Percentiles rank a stretch among this genome's conserved stretches.
Conservation (phyloP, 78 protist species). For the Dictyostelium purpureum region DNA sequence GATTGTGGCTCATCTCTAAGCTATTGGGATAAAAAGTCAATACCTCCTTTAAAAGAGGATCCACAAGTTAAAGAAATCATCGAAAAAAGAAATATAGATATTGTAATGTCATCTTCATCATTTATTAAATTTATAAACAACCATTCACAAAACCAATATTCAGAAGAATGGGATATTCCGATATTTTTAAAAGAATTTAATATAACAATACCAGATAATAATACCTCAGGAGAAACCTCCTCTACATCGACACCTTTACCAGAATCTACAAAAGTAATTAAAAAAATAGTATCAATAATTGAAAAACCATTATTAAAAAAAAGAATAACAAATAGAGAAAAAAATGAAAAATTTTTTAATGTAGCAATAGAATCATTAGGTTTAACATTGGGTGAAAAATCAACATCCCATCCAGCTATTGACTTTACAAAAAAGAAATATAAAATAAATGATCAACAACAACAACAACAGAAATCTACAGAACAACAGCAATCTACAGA, state of each 20-base stretch:
- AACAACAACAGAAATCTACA: background rate
- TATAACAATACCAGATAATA: background rate
- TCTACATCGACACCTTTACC: no score
- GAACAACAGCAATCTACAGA: background rate
- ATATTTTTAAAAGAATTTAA: constrained; percentile 10
- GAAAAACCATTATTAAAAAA: constrained; percentile 66
- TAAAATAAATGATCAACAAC: background rate
- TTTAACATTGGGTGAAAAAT: constrained; percentile 26
- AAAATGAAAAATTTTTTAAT: constrained; percentile 54
- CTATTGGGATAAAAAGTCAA: constrained; percentile 8
- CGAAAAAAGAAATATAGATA: constrained; percentile 61
- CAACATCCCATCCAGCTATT: constrained; percentile 13
- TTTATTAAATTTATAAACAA: constrained; percentile 55
- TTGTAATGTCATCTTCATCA: constrained; percentile 59
- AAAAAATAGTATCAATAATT: constrained; percentile 30
- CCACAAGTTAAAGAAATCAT: constrained; percentile 1
- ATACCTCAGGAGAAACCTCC: background rate
- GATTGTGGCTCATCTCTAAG: background rate
- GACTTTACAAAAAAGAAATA: background rate
- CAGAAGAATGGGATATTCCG: constrained; percentile 67
- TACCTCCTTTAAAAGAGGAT: constrained; percentile 40
- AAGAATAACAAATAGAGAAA: constrained; percentile 45
- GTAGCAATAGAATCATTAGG: constrained; percentile 70
- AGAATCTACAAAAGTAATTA: background rate
- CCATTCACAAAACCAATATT: background rate